Percentiles rank a stretch among this genome's conserved stretches.
Conservation (phyloP, 2,329 filamentous ascomycete species). For the Aspergillus novofumigatus region DNA sequence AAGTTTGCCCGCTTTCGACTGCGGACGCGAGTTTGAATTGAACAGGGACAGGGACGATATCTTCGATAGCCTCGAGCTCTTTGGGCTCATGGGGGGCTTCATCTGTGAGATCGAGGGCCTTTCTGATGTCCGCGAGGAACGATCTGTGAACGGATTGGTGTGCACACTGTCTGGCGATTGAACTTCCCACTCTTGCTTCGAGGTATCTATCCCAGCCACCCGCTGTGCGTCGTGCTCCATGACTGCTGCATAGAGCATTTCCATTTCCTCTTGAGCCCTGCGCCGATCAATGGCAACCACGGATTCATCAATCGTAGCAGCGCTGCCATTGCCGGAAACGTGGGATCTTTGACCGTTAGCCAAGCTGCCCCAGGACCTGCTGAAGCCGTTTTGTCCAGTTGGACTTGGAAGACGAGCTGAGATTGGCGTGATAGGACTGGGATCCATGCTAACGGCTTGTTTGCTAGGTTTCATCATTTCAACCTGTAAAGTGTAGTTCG, state of each 20-base stretch:
- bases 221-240: constrained; percentile 74
- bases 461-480: constrained; percentile 52
- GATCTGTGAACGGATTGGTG: constrained; percentile 28
- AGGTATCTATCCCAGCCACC: constrained; percentile 20
- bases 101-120: constrained; percentile 14
- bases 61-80: constrained; percentile 35
- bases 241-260: constrained; percentile 85
- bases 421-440: constrained; percentile 33
- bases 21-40: constrained; percentile 38
- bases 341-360: constrained; percentile 32
- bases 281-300: constrained; percentile 70
- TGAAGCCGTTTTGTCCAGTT: constrained; percentile 33
- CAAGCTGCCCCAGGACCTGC: constrained; percentile 36
- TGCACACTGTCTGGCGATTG: constrained; percentile 22
- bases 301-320: constrained; percentile 69
- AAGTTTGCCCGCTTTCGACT: constrained; percentile 38
- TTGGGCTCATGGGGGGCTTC: constrained; percentile 27
- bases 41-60: constrained; percentile 40
- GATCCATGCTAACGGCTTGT: constrained; percentile 25
- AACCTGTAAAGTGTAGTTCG: constrained; percentile 50
- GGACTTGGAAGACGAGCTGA: constrained; percentile 32
- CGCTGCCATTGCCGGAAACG: constrained; percentile 54
- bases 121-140: constrained; percentile 22
- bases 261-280: constrained; percentile 76
- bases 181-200: constrained; percentile 14